Evolutionary conservation across 1,284 basidiomycete species (phyloP).

Genomic region (Marasmius tenuissimus): DNA sequence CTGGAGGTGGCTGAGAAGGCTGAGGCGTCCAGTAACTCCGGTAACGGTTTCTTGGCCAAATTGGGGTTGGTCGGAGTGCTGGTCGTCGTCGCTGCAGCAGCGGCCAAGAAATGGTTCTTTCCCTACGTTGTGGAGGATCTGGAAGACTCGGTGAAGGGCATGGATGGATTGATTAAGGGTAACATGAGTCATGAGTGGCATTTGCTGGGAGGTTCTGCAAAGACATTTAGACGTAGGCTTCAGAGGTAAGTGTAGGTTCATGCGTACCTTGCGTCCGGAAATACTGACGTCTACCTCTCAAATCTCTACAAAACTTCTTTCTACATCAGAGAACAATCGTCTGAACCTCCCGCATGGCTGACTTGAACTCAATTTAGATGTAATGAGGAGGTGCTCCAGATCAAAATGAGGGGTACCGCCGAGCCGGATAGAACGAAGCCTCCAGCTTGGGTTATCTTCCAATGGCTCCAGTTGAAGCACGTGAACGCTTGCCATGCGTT

Average conservation of each 20-base stretch:
- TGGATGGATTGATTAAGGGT: not conserved
- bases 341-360: not conserved
- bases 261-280: not conserved
- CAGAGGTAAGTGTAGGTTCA: not conserved
- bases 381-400: not conserved
- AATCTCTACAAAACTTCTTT: too few relatives aligned
- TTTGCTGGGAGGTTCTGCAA: not conserved
- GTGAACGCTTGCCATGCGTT: not conserved
- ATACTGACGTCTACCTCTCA: too few relatives aligned
- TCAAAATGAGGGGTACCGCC: not conserved
- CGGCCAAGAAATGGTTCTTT: not conserved
- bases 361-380: not conserved
- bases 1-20: not conserved
- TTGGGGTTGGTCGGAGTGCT: not conserved
- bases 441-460: not conserved
- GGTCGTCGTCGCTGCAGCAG: not conserved
- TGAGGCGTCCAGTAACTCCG: not conserved
- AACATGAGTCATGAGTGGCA: not conserved
- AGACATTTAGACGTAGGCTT: not conserved
- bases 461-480: not conserved
- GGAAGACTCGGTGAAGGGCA: not conserved
- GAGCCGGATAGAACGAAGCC: not conserved
- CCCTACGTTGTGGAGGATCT: not conserved
- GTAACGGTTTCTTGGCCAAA: not conserved
- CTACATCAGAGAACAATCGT: not conserved